Percentiles rank a stretch among this genome's conserved stretches.
Evolutionary conservation across 202 grass and related monocot genomes (phyloP).

Genomic region (Setaria viridis): DNA sequence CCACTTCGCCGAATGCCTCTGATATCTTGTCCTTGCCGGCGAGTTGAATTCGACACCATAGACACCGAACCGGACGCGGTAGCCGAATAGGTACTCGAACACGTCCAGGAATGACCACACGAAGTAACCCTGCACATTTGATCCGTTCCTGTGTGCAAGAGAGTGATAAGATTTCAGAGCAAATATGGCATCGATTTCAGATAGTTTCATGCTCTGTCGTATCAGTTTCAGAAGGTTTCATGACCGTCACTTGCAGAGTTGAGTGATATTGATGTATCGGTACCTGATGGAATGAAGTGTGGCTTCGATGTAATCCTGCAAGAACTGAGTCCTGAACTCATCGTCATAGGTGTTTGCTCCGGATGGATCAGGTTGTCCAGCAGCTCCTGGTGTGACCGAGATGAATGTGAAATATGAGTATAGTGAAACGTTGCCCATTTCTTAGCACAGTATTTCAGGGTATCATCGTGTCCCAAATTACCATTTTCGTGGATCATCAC

Average conservation of each 20-base stretch:
- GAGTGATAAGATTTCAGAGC: not conserved
- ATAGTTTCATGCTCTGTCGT: not conserved
- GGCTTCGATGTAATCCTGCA: conserved; percentile 83
- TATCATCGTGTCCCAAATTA: conserved; percentile 26
- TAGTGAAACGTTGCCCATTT: not conserved
- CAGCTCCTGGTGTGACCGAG: conserved; percentile 54
- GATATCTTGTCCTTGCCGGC: conserved; percentile 58
- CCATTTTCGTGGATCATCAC: conserved; percentile 91
- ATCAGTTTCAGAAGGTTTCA: not conserved
- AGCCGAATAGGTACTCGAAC: conserved; percentile 66
- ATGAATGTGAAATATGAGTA: not conserved
- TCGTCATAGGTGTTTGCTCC: conserved; percentile 40
- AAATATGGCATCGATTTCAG: not conserved
- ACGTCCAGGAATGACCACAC: conserved; percentile 86
- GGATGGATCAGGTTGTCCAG: conserved; percentile 30
- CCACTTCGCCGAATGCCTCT: conserved; percentile 66
- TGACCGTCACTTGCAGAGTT: not conserved
- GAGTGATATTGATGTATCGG: not conserved
- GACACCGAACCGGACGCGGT: conserved; percentile 54
- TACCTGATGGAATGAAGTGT: conserved; percentile 79
- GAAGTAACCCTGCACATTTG: conserved; percentile 82
- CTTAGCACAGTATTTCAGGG: not conserved
- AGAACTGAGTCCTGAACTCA: conserved; percentile 61
- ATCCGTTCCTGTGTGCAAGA: conserved; percentile 69
- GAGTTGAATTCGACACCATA: conserved; percentile 60